A percentile compares a stretch with the other conserved stretches of the same genome.
Conservation (phyloP, 2,329 filamentous ascomycete genomes). For the Sphaerulina populicola region DNA sequence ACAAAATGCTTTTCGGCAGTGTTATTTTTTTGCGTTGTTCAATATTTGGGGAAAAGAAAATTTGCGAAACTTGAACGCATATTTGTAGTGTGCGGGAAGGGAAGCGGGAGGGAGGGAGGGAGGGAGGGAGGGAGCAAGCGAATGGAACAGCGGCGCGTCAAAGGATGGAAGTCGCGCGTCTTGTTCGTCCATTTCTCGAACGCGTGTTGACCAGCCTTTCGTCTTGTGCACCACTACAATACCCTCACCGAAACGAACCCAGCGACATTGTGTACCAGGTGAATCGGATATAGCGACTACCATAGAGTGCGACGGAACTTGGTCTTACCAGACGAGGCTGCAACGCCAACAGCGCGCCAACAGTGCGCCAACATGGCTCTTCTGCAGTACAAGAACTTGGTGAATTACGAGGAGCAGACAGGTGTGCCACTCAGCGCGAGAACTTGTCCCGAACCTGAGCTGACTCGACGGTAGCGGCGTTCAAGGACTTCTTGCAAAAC, state of each 20-base stretch:
- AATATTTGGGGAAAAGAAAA: constrained; percentile 23
- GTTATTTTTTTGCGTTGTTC: constrained; percentile 35
- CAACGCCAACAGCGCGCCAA: not conserved
- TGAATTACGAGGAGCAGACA: constrained; percentile 83
- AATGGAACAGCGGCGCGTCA: not conserved
- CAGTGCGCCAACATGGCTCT: constrained; percentile 63
- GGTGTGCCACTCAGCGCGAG: constrained; percentile 40
- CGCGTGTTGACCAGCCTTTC: not conserved
- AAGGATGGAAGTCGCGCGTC: not conserved
- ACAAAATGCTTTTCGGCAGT: constrained; percentile 37
- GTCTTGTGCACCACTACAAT: not conserved
- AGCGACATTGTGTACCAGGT: not conserved
- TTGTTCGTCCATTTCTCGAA: not conserved
- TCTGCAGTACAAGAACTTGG: constrained; percentile 65
- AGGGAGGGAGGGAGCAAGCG: not conserved
- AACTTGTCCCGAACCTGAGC: constrained; percentile 12
- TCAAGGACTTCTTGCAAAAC: constrained; percentile 76
- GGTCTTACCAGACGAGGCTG: not conserved
- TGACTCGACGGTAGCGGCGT: constrained; percentile 53
- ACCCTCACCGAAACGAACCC: not conserved
- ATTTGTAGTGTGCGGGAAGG: constrained; percentile 6
- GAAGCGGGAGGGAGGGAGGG: not conserved
- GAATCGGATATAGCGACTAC: not conserved
- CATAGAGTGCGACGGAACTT: not conserved
- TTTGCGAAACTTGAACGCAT: constrained; percentile 3